Evolutionary conservation across 768 basidiomycete species (phyloP).

Genomic region (Russula griseocarnosa): DNA sequence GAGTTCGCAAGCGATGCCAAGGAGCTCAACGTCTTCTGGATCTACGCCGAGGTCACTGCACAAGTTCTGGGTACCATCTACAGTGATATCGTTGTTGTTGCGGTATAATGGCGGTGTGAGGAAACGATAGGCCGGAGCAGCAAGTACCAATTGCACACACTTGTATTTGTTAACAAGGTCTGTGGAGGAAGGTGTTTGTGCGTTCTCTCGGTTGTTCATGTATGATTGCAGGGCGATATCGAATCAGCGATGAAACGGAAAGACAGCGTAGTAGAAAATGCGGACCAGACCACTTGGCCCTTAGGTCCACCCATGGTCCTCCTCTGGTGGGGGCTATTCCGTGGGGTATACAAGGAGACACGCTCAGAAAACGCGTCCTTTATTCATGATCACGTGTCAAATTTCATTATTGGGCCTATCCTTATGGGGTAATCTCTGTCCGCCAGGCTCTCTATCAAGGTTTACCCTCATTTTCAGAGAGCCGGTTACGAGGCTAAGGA

Average conservation of each 20-base stretch:
- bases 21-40: conserved; percentile 77
- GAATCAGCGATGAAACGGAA: conserved; percentile 29
- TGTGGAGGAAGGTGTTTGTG: conserved; percentile 30
- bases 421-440: too few species aligned
- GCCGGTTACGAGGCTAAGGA: too few species aligned
- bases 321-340: too few species aligned
- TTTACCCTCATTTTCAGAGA: too few species aligned
- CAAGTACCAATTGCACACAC: conserved; percentile 33
- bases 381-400: too few species aligned
- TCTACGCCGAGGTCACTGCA: conserved; percentile 67
- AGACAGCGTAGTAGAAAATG: too few species aligned
- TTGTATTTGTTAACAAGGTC: conserved; percentile 45
- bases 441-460: too few species aligned
- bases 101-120: conserved; percentile 40
- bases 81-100: conserved; percentile 58
- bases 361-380: too few species aligned
- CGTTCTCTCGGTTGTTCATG: conserved; percentile 50
- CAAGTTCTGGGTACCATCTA: conserved; percentile 76
- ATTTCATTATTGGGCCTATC: too few species aligned
- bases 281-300: too few species aligned
- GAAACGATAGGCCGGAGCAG: neutral
- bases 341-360: too few species aligned
- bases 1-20: conserved; percentile 77
- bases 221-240: conserved; percentile 74
- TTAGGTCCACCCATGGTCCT: too few species aligned